Conservation (phyloP, 352 stramenopile genomes). For the Globisporangium cylindrosporum region DNA sequence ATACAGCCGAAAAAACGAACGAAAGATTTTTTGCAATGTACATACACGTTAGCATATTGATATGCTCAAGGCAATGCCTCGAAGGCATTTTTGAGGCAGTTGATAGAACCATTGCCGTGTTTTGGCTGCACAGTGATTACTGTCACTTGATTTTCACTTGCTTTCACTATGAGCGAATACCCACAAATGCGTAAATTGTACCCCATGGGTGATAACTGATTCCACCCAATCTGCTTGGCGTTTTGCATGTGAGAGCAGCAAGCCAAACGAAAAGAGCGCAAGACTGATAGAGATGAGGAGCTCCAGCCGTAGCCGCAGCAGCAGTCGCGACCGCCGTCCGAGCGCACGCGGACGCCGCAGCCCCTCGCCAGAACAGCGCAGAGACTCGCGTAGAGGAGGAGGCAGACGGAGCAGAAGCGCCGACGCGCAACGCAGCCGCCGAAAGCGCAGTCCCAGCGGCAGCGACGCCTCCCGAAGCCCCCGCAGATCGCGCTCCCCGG, state of each 20-base stretch:
- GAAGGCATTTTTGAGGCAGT: background rate
- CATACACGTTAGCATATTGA: background rate
- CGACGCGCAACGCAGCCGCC: slow-evolving; percentile 19
- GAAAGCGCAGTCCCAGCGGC: slow-evolving; percentile 20
- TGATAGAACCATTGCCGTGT: background rate
- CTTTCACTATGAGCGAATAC: background rate
- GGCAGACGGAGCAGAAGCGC: slow-evolving; percentile 20
- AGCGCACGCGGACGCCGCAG: slow-evolving; percentile 11
- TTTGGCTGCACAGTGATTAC: background rate
- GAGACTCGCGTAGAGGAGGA: background rate
- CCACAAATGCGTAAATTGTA: background rate
- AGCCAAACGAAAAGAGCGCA: background rate
- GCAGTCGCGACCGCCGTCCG: slow-evolving; percentile 13
- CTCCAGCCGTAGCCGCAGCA: slow-evolving; percentile 18
- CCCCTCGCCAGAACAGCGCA: slow-evolving; percentile 13
- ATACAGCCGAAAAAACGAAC: background rate
- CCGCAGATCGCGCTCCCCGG: slow-evolving; percentile 15
- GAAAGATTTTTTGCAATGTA: background rate
- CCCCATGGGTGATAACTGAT: background rate
- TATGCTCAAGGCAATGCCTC: background rate
- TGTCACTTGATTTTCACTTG: background rate
- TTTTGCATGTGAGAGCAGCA: background rate
- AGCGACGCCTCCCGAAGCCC: slow-evolving; percentile 1
- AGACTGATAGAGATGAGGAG: slow-evolving; percentile 7
- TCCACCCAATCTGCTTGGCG: background rate